A percentile compares a stretch with the other conserved stretches of the same genome.
Conservation (phyloP, 2,329 filamentous ascomycete species). For the Orbilia quercus region DNA sequence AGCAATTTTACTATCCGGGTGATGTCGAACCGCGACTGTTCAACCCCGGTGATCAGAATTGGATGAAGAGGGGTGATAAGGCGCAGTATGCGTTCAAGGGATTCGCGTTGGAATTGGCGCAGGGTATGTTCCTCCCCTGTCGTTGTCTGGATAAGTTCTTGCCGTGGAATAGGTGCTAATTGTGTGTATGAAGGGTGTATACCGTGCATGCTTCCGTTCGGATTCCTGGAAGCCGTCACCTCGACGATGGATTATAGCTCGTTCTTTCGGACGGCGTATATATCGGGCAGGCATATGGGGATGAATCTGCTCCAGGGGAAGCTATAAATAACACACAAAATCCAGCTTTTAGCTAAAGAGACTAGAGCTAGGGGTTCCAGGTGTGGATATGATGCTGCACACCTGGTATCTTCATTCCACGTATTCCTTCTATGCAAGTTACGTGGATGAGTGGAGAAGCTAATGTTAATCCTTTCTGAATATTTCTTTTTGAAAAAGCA, state of each 20-base stretch:
- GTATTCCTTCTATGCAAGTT: conserved; percentile 13
- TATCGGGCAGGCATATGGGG: conserved; percentile 82
- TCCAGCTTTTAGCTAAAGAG: no score
- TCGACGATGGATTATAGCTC: conserved; percentile 88
- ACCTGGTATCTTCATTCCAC: conserved; percentile 32
- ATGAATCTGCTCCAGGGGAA: conserved; percentile 77
- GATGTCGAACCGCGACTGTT: conserved; percentile 76
- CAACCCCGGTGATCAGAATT: conserved; percentile 75
- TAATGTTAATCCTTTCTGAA: neutral
- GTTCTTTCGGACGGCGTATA: conserved; percentile 78
- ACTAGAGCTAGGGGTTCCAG: neutral
- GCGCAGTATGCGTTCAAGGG: conserved; percentile 83
- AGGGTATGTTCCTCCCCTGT: conserved; percentile 55
- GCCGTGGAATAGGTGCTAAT: neutral
- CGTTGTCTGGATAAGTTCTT: neutral
- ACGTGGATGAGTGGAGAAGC: conserved; percentile 11
- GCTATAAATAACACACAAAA: conserved; percentile 73
- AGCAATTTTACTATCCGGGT: conserved; percentile 79
- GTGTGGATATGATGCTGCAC: neutral
- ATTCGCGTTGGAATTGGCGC: conserved; percentile 85
- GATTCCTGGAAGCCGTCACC: conserved; percentile 81
- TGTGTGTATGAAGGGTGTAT: conserved; percentile 75
- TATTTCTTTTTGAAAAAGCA: conserved; percentile 8
- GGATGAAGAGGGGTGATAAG: conserved; percentile 75
- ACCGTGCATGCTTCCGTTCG: conserved; percentile 90